Evolutionary conservation across 2,329 filamentous ascomycete species (phyloP).

Genomic region (Fusarium chuoi): DNA sequence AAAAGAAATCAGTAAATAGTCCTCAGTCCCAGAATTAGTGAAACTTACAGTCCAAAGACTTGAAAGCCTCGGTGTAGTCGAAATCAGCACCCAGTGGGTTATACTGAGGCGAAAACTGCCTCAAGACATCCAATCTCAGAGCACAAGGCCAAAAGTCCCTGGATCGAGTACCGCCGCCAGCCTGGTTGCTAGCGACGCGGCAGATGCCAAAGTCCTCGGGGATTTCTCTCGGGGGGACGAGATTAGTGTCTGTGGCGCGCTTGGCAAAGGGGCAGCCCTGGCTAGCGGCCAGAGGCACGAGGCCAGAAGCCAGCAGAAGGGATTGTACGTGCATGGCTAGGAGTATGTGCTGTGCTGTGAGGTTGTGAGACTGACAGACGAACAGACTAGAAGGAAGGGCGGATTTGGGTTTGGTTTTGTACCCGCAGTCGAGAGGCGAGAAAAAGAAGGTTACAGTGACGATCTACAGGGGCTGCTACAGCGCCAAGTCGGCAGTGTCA

Average conservation of each 20-base stretch:
- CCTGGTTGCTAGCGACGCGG: constrained; percentile 50
- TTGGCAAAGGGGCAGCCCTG: constrained; percentile 37
- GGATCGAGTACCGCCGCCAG: constrained; percentile 74
- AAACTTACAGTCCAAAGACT: constrained; percentile 67
- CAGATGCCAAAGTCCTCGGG: constrained; percentile 36
- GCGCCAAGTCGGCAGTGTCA: constrained; percentile 24
- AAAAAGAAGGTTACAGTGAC: not conserved
- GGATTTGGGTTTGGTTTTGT: constrained; percentile 32
- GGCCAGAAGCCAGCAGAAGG: constrained; percentile 33
- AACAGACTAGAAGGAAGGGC: not conserved
- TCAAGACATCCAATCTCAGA: constrained; percentile 76
- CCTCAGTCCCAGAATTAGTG: fast-evolving
- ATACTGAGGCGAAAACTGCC: constrained; percentile 71
- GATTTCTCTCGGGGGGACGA: constrained; percentile 26
- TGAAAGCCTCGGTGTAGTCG: constrained; percentile 78
- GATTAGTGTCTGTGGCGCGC: constrained; percentile 5
- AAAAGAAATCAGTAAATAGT: constrained; percentile 37
- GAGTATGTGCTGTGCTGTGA: not conserved
- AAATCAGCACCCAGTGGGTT: constrained; percentile 75
- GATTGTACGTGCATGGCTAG: constrained; percentile 28
- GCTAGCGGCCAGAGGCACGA: constrained; percentile 27
- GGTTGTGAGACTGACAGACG: not conserved
- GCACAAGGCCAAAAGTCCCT: constrained; percentile 79
- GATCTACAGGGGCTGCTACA: constrained; percentile 27
- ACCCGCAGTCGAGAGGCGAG: not conserved